A percentile compares a stretch with the other conserved stretches of the same genome.
Conservation (phyloP, 2,329 filamentous ascomycete species). For the Stachybotrys chartarum region DNA sequence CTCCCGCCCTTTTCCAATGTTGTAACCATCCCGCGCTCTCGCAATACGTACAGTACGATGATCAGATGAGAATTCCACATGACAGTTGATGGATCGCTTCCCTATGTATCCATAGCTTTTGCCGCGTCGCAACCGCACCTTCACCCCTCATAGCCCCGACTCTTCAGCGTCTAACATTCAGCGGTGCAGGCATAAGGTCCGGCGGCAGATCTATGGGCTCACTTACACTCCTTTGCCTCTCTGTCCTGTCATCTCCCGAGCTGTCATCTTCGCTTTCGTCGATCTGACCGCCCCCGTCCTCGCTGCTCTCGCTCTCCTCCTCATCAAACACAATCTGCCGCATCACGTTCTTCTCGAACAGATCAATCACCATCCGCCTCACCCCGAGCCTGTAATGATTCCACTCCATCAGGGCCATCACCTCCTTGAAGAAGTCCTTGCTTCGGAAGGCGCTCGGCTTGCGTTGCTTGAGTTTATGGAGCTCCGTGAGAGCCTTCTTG, state of each 20-base stretch:
- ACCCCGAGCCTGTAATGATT: conserved; percentile 86
- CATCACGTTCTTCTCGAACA: conserved; percentile 89
- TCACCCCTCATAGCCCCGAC: not conserved
- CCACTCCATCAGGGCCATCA: conserved; percentile 76
- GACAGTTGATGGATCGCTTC: no score
- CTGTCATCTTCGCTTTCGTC: conserved; percentile 53
- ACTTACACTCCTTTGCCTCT: conserved; percentile 49
- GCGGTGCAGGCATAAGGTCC: conserved; percentile 25
- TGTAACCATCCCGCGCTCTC: not conserved
- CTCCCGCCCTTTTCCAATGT: conserved; percentile 2
- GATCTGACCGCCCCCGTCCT: conserved; percentile 34
- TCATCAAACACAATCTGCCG: conserved; percentile 72
- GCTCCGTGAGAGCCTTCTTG: conserved; percentile 76
- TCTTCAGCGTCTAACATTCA: conserved; percentile 21
- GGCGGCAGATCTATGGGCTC: conserved; percentile 29
- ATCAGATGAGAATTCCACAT: no score
- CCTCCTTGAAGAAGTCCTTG: conserved; percentile 72
- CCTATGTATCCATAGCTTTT: no score
- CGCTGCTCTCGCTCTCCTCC: conserved; percentile 58
- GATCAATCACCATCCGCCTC: conserved; percentile 82
- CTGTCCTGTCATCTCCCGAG: conserved; percentile 47
- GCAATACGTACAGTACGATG: not conserved
- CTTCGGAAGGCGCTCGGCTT: conserved; percentile 70
- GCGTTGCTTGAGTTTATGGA: conserved; percentile 71
- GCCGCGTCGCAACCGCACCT: not conserved